phyloP scores from a whole-genome alignment of 2,329 filamentous ascomycete genomes.

The Purpureocillium lavendulum region DNA sequence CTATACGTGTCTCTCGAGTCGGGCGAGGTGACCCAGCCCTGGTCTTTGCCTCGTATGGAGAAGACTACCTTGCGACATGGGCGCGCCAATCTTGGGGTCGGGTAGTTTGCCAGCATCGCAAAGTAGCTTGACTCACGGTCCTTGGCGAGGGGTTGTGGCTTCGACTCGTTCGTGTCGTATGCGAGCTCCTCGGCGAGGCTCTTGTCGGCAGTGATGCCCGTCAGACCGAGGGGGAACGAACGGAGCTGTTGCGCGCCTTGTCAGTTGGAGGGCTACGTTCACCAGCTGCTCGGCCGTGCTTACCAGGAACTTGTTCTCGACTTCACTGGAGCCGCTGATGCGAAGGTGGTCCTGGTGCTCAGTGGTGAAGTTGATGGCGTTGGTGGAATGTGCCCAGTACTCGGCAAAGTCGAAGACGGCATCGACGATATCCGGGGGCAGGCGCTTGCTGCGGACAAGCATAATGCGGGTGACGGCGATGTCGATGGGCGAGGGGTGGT shows the following conservation, averaged over 20 bases:
- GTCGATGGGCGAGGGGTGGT: slow-evolving; percentile 35
- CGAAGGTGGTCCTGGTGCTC: slow-evolving; percentile 13
- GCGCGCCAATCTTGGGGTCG: slow-evolving; percentile 29
- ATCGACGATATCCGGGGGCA: slow-evolving; percentile 50
- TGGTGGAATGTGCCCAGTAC: slow-evolving; percentile 49
- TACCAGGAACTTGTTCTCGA: slow-evolving; percentile 25
- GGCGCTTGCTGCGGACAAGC: slow-evolving; percentile 29
- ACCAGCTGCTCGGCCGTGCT: too few relatives aligned
- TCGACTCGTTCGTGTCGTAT: slow-evolving; percentile 20
- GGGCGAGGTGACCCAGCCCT: slow-evolving; percentile 41
- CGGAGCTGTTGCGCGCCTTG: slow-evolving; percentile 27
- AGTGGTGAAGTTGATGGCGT: slow-evolving; percentile 17
- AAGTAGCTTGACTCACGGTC: slow-evolving; percentile 21
- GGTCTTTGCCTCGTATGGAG: slow-evolving; percentile 46
- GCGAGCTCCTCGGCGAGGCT: slow-evolving; percentile 17
- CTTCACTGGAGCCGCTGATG: slow-evolving; percentile 13
- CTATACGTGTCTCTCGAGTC: slow-evolving; percentile 29
- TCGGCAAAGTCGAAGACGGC: slow-evolving; percentile 50
- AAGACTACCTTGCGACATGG: slow-evolving; percentile 56
- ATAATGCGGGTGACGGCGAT: slow-evolving; percentile 39
- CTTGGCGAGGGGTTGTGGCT: slow-evolving; percentile 15
- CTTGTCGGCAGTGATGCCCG: slow-evolving; percentile 14
- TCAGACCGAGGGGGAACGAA: slow-evolving; percentile 29
- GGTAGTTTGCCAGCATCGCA: slow-evolving; percentile 25
- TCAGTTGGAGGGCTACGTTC: neutral